Conservation (phyloP, 2,329 filamentous ascomycete species). For the Parastagonospora nodorum region DNA sequence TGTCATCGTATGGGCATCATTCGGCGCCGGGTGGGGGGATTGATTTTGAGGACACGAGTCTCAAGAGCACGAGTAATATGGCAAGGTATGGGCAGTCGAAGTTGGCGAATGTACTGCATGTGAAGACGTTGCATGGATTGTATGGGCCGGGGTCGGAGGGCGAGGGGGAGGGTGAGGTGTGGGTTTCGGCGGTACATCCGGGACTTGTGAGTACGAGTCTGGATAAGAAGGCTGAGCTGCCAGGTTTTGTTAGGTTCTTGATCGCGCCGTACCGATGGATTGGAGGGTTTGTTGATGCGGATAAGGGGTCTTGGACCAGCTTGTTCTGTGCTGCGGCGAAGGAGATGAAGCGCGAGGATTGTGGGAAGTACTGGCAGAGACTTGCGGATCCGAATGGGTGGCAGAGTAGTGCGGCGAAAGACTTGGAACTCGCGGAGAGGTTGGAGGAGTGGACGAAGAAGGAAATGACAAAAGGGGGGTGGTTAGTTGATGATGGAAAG, state of each 20-base stretch:
- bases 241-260: background rate
- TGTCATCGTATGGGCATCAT: slow-evolving; percentile 21
- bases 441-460: slow-evolving; percentile 9
- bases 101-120: slow-evolving; percentile 25
- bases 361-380: slow-evolving; percentile 7
- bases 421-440: slow-evolving; percentile 4
- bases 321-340: slow-evolving; percentile 7
- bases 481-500: background rate
- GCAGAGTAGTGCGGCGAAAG: slow-evolving; percentile 7
- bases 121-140: slow-evolving; percentile 14
- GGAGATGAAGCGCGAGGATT: slow-evolving; percentile 6
- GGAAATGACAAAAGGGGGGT: slow-evolving; percentile 5
- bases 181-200: slow-evolving; percentile 22
- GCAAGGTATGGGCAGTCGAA: slow-evolving; percentile 29
- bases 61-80: slow-evolving; percentile 8
- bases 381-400: slow-evolving; percentile 9
- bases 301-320: slow-evolving; percentile 9
- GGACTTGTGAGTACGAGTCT: slow-evolving; percentile 23
- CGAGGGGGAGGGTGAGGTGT: slow-evolving; percentile 14
- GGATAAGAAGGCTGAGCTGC: background rate
- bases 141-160: slow-evolving; percentile 8
- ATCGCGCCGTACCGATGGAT: background rate
- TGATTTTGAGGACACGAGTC: slow-evolving; percentile 15
- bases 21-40: slow-evolving; percentile 15
- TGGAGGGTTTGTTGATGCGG: background rate